Conservation (phyloP, 1,284 basidiomycete species). For the Cerrena zonata region DNA sequence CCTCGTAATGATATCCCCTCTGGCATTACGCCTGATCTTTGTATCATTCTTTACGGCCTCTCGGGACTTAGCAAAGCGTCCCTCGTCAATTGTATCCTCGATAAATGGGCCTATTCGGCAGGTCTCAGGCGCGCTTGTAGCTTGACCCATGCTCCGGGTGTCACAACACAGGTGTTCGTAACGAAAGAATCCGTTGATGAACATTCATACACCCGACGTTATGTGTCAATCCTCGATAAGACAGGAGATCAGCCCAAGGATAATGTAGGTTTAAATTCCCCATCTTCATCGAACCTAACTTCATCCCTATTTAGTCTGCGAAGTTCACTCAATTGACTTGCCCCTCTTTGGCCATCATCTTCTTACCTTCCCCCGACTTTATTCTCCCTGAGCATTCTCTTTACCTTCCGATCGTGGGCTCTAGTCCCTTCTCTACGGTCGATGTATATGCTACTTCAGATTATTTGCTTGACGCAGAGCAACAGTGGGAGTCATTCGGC, state of each 20-base stretch:
- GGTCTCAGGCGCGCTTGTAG: constrained; percentile 19
- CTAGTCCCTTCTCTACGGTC: constrained; percentile 26
- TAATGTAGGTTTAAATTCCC: constrained; percentile 41
- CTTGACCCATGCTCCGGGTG: constrained; percentile 11
- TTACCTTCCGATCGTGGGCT: constrained; percentile 54
- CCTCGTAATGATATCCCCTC: constrained; percentile 10
- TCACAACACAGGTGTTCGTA: constrained; percentile 17
- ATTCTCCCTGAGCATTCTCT: constrained; percentile 46
- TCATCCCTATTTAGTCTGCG: constrained; percentile 40
- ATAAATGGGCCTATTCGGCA: constrained; percentile 30
- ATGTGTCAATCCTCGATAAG: constrained; percentile 49
- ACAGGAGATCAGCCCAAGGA: constrained; percentile 36
- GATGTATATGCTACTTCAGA: constrained; percentile 28
- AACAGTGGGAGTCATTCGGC: constrained; percentile 44
- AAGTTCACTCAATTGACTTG: constrained; percentile 31
- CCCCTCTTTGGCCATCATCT: constrained; percentile 61
- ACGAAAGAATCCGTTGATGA: constrained; percentile 14
- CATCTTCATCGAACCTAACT: constrained; percentile 33
- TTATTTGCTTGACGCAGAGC: constrained; percentile 33
- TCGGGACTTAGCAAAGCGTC: constrained; percentile 52
- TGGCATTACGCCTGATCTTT: constrained; percentile 37
- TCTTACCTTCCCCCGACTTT: constrained; percentile 41
- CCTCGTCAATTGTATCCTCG: constrained; percentile 50
- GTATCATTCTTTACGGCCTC: constrained; percentile 58
- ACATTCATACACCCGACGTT: constrained; percentile 14